Percentiles rank a stretch among this genome's conserved stretches.
Evolutionary conservation across 2,329 filamentous ascomycete genomes (phyloP).

Genomic region (Hawksworthiomyces lignivorus): DNA sequence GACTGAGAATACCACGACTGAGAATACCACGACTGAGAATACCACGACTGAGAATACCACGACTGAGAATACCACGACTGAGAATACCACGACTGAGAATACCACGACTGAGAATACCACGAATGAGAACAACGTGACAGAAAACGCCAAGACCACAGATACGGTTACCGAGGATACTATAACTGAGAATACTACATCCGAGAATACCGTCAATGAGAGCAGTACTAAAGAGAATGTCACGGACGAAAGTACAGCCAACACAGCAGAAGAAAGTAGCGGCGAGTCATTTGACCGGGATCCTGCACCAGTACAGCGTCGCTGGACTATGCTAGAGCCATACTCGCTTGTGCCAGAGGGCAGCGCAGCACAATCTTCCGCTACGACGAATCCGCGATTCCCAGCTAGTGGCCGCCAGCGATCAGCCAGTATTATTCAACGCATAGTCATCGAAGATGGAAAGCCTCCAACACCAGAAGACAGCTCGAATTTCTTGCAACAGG

Average conservation of each 20-base stretch:
- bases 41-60: too few species aligned
- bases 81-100: too few species aligned
- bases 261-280: neutral
- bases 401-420: slow-evolving; percentile 36
- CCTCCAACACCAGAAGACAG: slow-evolving; percentile 30
- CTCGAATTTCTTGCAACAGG: slow-evolving; percentile 33
- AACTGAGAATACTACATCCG: too few species aligned
- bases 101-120: too few species aligned
- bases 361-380: slow-evolving; percentile 15
- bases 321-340: slow-evolving; percentile 21
- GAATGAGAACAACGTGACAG: too few species aligned
- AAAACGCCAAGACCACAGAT: too few species aligned
- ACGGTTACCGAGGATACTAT: too few species aligned
- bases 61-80: too few species aligned
- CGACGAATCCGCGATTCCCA: slow-evolving; percentile 23
- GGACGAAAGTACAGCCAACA: neutral
- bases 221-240: too few species aligned
- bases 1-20: too few species aligned
- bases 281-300: slow-evolving; percentile 13
- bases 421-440: slow-evolving; percentile 54
- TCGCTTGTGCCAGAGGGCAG: slow-evolving; percentile 5
- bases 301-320: slow-evolving; percentile 26
- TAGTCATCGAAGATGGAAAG: slow-evolving; percentile 45
- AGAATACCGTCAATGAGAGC: too few species aligned
- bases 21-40: too few species aligned